A percentile compares a stretch with the other conserved stretches of the same genome.
Evolutionary conservation across 2,329 filamentous ascomycete genomes (phyloP).

Genomic region (Aureobasidium namibiae): DNA sequence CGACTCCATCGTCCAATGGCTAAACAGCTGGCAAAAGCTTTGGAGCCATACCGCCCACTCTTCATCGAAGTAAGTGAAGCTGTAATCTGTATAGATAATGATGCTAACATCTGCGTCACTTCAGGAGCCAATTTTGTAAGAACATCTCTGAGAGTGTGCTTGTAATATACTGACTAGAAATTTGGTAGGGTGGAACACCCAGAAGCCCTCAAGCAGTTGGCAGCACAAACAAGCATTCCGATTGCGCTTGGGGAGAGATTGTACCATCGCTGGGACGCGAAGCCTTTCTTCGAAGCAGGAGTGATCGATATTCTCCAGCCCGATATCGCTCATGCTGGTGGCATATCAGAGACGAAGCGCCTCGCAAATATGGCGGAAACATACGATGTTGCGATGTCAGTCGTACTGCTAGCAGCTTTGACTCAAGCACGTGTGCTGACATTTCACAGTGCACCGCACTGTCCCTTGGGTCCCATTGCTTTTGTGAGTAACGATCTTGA

Average conservation of each 20-base stretch:
- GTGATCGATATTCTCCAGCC: slow-evolving; percentile 67
- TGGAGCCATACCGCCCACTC: slow-evolving; percentile 61
- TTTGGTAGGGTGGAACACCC: slow-evolving; percentile 57
- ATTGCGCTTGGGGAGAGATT: slow-evolving; percentile 67
- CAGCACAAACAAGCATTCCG: slow-evolving; percentile 49
- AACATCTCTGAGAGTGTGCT: background rate
- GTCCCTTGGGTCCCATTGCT: slow-evolving; percentile 64
- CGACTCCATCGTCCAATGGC: slow-evolving; percentile 74
- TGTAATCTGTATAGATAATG: background rate
- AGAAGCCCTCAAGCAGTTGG: slow-evolving; percentile 56
- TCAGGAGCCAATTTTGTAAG: slow-evolving; percentile 2
- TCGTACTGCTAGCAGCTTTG: too few species aligned
- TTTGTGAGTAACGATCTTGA: too few species aligned
- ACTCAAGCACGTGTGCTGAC: background rate
- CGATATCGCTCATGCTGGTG: slow-evolving; percentile 63
- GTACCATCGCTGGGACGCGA: slow-evolving; percentile 65
- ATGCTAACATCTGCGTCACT: background rate
- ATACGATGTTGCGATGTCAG: slow-evolving; percentile 53
- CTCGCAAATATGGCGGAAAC: slow-evolving; percentile 65
- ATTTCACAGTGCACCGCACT: slow-evolving; percentile 52
- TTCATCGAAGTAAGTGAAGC: slow-evolving; percentile 60
- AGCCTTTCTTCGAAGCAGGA: slow-evolving; percentile 59
- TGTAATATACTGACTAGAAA: slow-evolving; percentile 29
- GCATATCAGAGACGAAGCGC: slow-evolving; percentile 61
- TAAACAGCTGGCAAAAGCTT: slow-evolving; percentile 59